A percentile compares a stretch with the other conserved stretches of the same genome.
Evolutionary conservation across 495 filamentous ascomycete genomes (phyloP).

Genomic region (Letharia lupina): DNA sequence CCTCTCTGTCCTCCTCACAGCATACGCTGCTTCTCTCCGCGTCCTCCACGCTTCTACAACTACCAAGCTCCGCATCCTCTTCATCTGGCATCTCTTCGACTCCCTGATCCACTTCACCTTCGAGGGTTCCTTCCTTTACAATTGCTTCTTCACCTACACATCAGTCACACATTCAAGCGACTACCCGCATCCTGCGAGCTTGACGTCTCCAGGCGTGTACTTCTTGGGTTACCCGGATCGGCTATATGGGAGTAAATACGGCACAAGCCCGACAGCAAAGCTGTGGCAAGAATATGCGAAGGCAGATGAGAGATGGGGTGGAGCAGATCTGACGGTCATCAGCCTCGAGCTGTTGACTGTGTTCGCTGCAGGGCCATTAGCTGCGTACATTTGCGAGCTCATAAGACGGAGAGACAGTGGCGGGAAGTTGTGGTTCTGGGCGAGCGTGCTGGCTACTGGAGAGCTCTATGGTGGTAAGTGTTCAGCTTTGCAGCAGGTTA

Average conservation of each 20-base stretch:
- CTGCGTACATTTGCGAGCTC: conserved; percentile 60
- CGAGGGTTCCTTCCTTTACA: conserved; percentile 84
- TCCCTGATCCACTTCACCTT: conserved; percentile 80
- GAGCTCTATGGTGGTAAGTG: conserved; percentile 78
- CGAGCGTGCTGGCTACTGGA: conserved; percentile 74
- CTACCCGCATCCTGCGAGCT: conserved; percentile 34
- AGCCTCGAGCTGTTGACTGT: conserved; percentile 83
- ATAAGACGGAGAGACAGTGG: conserved; percentile 36
- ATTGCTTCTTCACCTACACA: conserved; percentile 74
- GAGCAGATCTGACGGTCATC: conserved; percentile 68
- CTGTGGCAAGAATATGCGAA: conserved; percentile 92
- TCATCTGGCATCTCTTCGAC: conserved; percentile 94
- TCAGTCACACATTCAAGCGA: conserved; percentile 30
- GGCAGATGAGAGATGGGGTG: conserved; percentile 77
- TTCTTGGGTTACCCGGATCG: conserved; percentile 47
- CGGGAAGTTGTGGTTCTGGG: conserved; percentile 56
- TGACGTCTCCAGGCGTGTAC: conserved; percentile 37
- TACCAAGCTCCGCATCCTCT: conserved; percentile 56
- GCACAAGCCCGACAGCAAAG: conserved; percentile 51
- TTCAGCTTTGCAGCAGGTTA: background rate
- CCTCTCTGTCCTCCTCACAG: conserved; percentile 45
- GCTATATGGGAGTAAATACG: conserved; percentile 67
- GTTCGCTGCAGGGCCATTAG: conserved; percentile 63
- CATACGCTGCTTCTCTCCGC: conserved; percentile 37
- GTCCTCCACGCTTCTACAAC: conserved; percentile 42